Base-by-base conservation (phyloP, 208 protist genomes). In the Trypanosoma brucei region DNA sequence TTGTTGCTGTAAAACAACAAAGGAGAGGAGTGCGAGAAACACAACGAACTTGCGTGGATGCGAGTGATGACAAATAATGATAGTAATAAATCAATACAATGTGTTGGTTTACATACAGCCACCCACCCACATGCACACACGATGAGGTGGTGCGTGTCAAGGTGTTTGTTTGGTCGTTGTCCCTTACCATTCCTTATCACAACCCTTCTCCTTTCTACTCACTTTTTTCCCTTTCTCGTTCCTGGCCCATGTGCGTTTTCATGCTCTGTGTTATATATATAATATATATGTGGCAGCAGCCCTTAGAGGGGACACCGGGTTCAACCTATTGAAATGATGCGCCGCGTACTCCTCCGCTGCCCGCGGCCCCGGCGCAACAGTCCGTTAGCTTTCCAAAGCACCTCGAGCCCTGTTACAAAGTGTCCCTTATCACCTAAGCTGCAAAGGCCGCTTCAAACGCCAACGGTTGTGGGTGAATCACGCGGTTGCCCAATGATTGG, bases 401-500 rank as follows among this genome's bases (percentile, higher is more conserved):
- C 52, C 38, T n/a, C 65, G 22, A 60, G 46, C 31, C 68, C 80
- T 39, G 56, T 81, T 40, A 73, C 76, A 9, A 77, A 75, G 30
- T 92, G 85, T 62, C 81, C 81, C 49, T 85, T 85, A 62, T 69
- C 72, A 38, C 54, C 46, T 9, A 38, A 42, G 30, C 67, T 75
- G 45, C 58, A 45, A 33, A 61, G 51, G 2, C 42, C 56, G 40
- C n/a, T 57, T 36, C n/a, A 58, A 3, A 42, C 51, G 51, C 22
- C 0, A 22, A 51, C 65, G 9, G 8, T 48, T 36, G 60, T 51
- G 5, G 40, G 8, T 3, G 46, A 36, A 2, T 39, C 48, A 1
- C 0, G 14, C 30, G 50, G 11, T 62, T 91, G 85, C 68, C 85
- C 85, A 1, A 70, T 88, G 5, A 64, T 88, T 5, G 85, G 82